A percentile compares a stretch with the other conserved stretches of the same genome.
phyloP scores from a whole-genome alignment of 129 eudicot species.

The Escallonia herrerae region DNA sequence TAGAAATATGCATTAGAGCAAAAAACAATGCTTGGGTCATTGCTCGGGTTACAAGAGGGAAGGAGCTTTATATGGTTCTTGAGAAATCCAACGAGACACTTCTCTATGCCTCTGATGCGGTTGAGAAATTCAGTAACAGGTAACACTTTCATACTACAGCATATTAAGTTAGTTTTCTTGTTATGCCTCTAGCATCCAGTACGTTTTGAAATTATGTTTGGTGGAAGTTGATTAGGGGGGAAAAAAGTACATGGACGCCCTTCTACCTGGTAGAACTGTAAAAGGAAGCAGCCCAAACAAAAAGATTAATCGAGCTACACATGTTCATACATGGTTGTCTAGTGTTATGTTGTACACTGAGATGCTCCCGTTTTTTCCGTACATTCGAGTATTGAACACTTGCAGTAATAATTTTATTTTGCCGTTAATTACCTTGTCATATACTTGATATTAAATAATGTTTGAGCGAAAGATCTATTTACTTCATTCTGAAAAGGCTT shows the following conservation, averaged over 20 bases:
- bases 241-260: neutral
- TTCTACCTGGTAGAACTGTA: neutral
- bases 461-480: no score
- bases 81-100: constrained; percentile 94
- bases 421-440: no score
- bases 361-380: no score
- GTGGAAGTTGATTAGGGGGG: neutral
- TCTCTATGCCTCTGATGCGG: constrained; percentile 93
- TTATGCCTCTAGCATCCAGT: neutral
- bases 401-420: no score
- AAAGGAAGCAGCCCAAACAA: no score
- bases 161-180: neutral
- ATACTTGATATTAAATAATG: no score
- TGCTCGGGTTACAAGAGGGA: constrained; percentile 70
- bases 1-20: constrained; percentile 77
- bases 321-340: no score
- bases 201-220: neutral
- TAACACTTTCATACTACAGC: constrained; percentile 12
- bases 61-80: constrained; percentile 87
- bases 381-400: no score
- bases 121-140: constrained; percentile 92
- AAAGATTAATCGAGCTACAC: no score
- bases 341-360: no score
- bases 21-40: constrained; percentile 95
- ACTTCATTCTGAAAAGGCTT: no score